phyloP scores from a whole-genome alignment of 257 asterid species.

The Voacanga thouarsii region DNA sequence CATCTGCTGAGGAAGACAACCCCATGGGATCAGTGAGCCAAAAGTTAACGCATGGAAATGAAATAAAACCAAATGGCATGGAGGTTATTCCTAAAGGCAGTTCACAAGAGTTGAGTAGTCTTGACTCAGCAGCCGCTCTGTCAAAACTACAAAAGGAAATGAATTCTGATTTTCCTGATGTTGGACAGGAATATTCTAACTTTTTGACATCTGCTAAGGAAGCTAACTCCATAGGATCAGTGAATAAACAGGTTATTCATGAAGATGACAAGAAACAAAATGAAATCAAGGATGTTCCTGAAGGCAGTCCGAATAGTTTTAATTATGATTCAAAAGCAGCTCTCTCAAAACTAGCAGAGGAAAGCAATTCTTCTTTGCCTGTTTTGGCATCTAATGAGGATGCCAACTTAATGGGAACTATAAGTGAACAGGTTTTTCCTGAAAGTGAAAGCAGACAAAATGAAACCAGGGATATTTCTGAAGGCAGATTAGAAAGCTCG shows the following conservation, averaged over 20 bases:
- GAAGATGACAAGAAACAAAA: background rate
- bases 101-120: background rate
- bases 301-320: slow-evolving; percentile 7
- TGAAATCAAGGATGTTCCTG: slow-evolving; percentile 12
- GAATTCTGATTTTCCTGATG: background rate
- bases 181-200: background rate
- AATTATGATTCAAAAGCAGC: slow-evolving; percentile 16
- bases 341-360: background rate
- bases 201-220: background rate
- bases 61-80: background rate
- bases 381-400: background rate
- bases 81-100: background rate
- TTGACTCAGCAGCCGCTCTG: background rate
- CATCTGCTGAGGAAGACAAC: background rate
- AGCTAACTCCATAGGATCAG: background rate
- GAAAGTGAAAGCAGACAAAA: background rate
- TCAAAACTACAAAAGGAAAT: background rate
- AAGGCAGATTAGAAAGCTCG: slow-evolving; percentile 4
- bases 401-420: background rate
- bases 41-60: background rate
- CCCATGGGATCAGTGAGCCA: background rate
- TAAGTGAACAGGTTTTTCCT: background rate
- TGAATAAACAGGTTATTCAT: background rate
- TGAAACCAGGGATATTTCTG: slow-evolving; percentile 12
- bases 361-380: background rate